Evolutionary conservation across 495 filamentous ascomycete genomes (phyloP), one percentile per base, ranked within the genome.

Genomic region (Astrocystis sublimbata): DNA sequence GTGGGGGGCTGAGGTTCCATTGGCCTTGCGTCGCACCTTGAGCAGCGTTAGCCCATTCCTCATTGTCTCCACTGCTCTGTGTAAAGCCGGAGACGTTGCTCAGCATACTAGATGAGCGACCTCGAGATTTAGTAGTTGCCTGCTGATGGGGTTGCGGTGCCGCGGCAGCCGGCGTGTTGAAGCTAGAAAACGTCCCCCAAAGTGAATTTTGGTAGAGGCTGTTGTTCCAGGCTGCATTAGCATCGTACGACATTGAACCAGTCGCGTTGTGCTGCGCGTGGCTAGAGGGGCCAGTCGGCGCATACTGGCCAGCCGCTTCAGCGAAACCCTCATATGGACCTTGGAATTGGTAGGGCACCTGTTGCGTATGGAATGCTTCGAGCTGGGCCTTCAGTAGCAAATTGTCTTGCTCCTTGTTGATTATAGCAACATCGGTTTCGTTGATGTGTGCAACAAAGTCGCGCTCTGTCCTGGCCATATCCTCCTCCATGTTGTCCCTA

Each of bases 81-180:
- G 87, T 89, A 68, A 89, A 87, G 45, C 85, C 86, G 23, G 84
- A 87, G 40, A 87, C 75, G 62, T 85, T 80, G 68, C 84, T 87
- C 15, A 88, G 81, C 87, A 89, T 90, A 21, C 84, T 87, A 8
- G 84, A 86, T 9, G 83, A 87, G 33, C 87, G 80, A 23, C 85
- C 86, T 26, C 86, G 71, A 15, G 73, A 71, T 57, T 77, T 76
- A 41, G n/a, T n/a, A n/a, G 66, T 41, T 54, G 65, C 6, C 68
- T 63, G 23, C 41, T 67, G 65, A 51, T 71, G 65, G 41, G 60
- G 17, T 66, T 65, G 59, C 33, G 52, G 15, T 49, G 60, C 23
- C 43, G 69, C 15, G 62, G 65, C 19, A 60, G 65, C 60, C 40
- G 73, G 62, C 60, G 65, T 60, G 65, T 74, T 35, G 60, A 70